Evolutionary conservation across 257 asterid genomes (phyloP), one percentile per base, ranked within the genome.

Genomic region (Perilla frutescens): DNA sequence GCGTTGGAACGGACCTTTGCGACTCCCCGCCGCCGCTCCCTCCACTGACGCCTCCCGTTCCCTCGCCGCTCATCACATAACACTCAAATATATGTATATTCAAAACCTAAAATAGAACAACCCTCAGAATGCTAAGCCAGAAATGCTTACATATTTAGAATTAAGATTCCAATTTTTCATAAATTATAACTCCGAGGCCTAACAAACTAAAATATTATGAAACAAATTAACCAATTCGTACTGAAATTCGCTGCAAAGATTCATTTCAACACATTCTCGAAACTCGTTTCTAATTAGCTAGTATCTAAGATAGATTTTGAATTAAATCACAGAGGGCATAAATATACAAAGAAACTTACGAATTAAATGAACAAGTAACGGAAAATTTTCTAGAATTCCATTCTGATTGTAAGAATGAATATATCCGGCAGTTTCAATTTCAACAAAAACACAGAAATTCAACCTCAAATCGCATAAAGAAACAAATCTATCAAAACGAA

Each of bases 1-100:
- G 98, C 78, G 97, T 87, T 82, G 96, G 95, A 76, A 75, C 74
- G 26, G 88, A 74, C 76, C 96, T 78, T 81, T 87, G 94, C 32
- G 74, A 34, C 79, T 73, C 77, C n/a, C 81, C 86, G 12, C 81
- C 78, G 63, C 73, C 51, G 39, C 74, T 55, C 43, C 62, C 76
- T 1, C 70, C 62, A 60, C 67, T 43, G 68, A 70, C 81, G 39
- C 80, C 73, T 67, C 50, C 68, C 44, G 82, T 78, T 4, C 75
- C 80, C 15, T 79, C 81, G 68, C 86, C 71, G 31, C 83, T 81
- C 85, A 81, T 70, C 48, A 47, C 65, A 68, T 41, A 68, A 50
- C 58, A 73, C 64, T 5, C 10, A 6, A 20, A 44, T 50, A 8
- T 56, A 67, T 61, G 56, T 49, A 3, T 56, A 49, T 66, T 53